Evolutionary conservation across 2,329 filamentous ascomycete species (phyloP), one percentile per base, ranked within the genome.

Genomic region (Epichloe sibirici): DNA sequence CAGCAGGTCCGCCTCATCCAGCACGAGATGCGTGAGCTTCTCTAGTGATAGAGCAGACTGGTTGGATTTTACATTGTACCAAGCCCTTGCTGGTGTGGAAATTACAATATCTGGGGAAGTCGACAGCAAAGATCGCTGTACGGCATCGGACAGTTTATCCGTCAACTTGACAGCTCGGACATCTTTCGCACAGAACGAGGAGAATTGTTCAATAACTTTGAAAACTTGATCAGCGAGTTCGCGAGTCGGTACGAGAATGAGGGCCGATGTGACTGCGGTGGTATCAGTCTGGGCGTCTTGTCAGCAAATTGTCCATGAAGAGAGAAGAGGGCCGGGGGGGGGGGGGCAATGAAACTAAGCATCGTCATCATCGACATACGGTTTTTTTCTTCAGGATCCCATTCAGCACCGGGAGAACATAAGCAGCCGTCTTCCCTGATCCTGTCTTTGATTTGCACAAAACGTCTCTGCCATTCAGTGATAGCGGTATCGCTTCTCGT

Each of bases 351-450:
- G 28, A 45, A 11, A 38, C 5, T 15, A 11, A 17, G 21, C 17
- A 39, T 44, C 40, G 25, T n/a, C 31, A 31, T 25, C 37, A 15
- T 43, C 23, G 25, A 57, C 71, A 17, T 67, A 84, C 81, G 61
- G 78, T 70, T 70, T 95, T 95, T 58, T 81, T 81, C 65, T 85
- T 87, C 52, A 98, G 72, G 56, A 95, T 87, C 38, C 81, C 79
- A 59, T 95, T 86, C 15, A 98, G 71, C n/a, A 95, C 78, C 1
- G 93, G 93, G 43, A 98, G 76, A 6, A 95, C 74, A 66, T 97
- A 97, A 48, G 93, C 91, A n/a, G 89, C 89, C 11, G 93, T 98
- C 76, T 98, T 98, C 59, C 93, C 93, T 4, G 90, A 95, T 12
- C 93, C 93, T 5, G 93, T 97, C 69, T 91, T 94, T 39, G 91